These are phyloP conservation scores for Stephania cephalantha DNA, from an alignment of 164 flowering plant genomes.

Conservation along the genomic window DNA sequence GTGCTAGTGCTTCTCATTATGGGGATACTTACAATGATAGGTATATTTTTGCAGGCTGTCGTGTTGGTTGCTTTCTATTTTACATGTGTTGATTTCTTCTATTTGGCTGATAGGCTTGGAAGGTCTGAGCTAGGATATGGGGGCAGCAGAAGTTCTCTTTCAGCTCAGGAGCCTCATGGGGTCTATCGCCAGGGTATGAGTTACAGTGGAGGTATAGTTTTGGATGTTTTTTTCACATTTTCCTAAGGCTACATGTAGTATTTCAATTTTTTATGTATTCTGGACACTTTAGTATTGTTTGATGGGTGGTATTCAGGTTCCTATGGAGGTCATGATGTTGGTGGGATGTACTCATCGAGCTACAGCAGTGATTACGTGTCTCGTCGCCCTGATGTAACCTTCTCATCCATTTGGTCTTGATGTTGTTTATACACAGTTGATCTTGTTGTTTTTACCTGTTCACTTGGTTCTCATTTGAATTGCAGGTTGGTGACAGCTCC, in stretches of 20 bases:
- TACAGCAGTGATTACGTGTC: conserved; percentile 69
- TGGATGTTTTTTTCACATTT: too few species aligned
- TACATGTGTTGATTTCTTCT: background rate
- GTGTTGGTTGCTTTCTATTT: too few species aligned
- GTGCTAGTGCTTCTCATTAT: conserved; percentile 55
- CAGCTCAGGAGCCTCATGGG: conserved; percentile 71
- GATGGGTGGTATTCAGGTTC: conserved; percentile 46
- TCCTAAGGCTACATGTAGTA: background rate
- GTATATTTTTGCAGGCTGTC: conserved; percentile 22
- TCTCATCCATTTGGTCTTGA: background rate
- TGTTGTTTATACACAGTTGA: background rate
- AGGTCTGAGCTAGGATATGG: conserved; percentile 65
- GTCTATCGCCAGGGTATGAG: conserved; percentile 72
- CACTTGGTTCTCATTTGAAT: conserved; percentile 1
- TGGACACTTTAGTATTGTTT: background rate
- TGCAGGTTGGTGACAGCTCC: conserved; percentile 74
- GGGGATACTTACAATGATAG: conserved; percentile 75
- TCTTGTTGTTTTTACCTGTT: background rate
- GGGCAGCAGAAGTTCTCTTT: conserved; percentile 58
- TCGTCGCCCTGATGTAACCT: conserved; percentile 71
- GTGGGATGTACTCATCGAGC: conserved; percentile 78
- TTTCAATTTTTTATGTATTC: background rate
- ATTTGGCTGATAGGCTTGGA: conserved; percentile 46
- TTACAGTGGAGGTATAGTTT: conserved; percentile 56
- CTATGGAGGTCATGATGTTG: conserved; percentile 55